Percentiles rank a stretch among this genome's conserved stretches.
phyloP scores from a whole-genome alignment of 345 rosid species.

The Aegle marmelos region DNA sequence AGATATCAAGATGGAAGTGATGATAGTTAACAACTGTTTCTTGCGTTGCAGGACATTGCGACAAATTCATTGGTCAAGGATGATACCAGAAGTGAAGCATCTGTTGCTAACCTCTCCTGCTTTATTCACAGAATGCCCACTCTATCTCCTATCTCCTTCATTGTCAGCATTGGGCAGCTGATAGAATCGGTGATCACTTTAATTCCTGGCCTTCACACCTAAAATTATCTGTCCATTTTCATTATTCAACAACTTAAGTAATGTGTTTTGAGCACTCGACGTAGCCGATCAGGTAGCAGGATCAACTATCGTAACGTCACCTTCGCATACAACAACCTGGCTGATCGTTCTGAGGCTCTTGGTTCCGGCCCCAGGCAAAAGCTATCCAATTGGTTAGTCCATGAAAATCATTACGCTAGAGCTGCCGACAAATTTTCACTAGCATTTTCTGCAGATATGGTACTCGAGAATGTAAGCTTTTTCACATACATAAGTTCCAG shows the following conservation, averaged over 20 bases:
- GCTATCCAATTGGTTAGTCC: constrained; percentile 85
- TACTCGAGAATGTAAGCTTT: constrained; percentile 44
- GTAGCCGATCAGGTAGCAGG: constrained; percentile 93
- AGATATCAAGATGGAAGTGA: neutral
- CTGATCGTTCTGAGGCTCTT: constrained; percentile 81
- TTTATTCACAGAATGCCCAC: constrained; percentile 51
- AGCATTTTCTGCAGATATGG: constrained; percentile 24
- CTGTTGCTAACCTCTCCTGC: constrained; percentile 48
- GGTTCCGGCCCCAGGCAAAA: constrained; percentile 73
- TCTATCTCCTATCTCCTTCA: constrained; percentile 61
- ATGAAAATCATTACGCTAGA: constrained; percentile 45
- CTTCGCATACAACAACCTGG: constrained; percentile 81
- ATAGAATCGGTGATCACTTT: constrained; percentile 68
- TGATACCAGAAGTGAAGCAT: constrained; percentile 70
- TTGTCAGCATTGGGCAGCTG: constrained; percentile 86
- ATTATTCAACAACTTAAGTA: neutral
- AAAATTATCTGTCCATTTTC: neutral
- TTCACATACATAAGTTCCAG: neutral
- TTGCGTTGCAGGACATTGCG: constrained; percentile 51
- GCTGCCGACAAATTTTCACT: constrained; percentile 23
- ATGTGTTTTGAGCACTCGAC: constrained; percentile 59
- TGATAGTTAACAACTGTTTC: neutral
- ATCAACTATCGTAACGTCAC: constrained; percentile 68
- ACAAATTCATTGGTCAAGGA: constrained; percentile 50
- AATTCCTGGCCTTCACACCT: neutral